Evolutionary conservation across 768 basidiomycete genomes (phyloP).

Genomic region (Cyclocybe cylindracea): DNA sequence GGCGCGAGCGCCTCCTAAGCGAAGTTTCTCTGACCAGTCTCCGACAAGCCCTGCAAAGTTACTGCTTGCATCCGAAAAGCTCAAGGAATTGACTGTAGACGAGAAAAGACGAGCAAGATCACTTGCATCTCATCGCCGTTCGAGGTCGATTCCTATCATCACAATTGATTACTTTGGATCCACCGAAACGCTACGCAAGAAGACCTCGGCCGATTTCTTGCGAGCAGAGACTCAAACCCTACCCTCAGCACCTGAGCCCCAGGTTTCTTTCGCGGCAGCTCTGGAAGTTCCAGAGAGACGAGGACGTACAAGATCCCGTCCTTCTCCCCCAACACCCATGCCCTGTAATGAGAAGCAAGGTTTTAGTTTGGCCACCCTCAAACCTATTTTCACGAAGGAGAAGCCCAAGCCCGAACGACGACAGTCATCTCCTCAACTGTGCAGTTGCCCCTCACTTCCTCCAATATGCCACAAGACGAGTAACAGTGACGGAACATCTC

Average conservation of each 20-base stretch:
- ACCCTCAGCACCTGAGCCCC: background rate
- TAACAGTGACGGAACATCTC: constrained; percentile 8
- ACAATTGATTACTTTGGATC: constrained; percentile 24
- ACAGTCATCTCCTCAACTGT: constrained; percentile 29
- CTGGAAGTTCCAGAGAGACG: no score
- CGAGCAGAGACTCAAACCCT: background rate
- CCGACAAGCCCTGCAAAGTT: background rate
- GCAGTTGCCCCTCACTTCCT: constrained; percentile 7
- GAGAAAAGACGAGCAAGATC: constrained; percentile 5
- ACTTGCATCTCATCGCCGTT: constrained; percentile 16
- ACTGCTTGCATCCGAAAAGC: background rate
- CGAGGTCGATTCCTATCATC: constrained; percentile 25
- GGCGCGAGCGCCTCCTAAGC: constrained; percentile 2
- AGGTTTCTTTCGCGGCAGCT: background rate
- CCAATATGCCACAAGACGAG: constrained; percentile 7
- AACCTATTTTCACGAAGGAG: constrained; percentile 25
- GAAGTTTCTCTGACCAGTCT: constrained; percentile 13
- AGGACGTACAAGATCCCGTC: no score
- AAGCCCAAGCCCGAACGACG: constrained; percentile 19
- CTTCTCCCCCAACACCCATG: no score
- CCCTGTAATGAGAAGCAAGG: background rate
- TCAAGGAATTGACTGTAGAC: background rate
- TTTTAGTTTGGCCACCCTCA: constrained; percentile 26
- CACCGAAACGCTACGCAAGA: constrained; percentile 11
- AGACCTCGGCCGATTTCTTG: background rate